phyloP scores from a whole-genome alignment of 2,329 filamentous ascomycete species.

The Nakataea oryzae region DNA sequence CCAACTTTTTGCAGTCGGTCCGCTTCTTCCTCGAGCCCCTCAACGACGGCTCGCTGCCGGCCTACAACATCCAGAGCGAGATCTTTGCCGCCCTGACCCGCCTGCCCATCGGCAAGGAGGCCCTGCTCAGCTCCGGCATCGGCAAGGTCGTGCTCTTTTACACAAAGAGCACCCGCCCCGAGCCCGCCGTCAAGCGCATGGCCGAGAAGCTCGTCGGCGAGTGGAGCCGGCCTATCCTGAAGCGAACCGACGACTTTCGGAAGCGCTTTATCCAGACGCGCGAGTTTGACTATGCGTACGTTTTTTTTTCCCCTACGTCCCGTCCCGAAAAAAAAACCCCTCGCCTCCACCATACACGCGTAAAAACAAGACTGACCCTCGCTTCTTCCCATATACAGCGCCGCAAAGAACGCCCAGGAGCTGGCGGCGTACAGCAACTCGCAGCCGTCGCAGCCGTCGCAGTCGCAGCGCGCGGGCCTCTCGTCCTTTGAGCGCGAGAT shows the following conservation, averaged over 20 bases:
- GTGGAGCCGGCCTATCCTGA: slow-evolving; percentile 91
- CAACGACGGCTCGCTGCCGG: slow-evolving; percentile 85
- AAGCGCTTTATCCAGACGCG: slow-evolving; percentile 61
- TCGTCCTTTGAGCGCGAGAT: slow-evolving; percentile 38
- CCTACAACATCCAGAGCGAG: slow-evolving; percentile 95
- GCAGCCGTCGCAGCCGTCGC: slow-evolving; percentile 26
- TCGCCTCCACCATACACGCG: neutral
- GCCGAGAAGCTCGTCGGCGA: slow-evolving; percentile 88
- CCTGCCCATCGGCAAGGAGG: slow-evolving; percentile 84
- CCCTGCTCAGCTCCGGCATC: slow-evolving; percentile 80
- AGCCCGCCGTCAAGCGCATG: slow-evolving; percentile 82
- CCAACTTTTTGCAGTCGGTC: slow-evolving; percentile 87
- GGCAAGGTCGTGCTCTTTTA: slow-evolving; percentile 97
- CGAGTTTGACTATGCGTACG: slow-evolving; percentile 54
- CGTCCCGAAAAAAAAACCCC: no score
- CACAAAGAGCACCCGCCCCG: slow-evolving; percentile 85
- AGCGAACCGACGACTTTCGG: slow-evolving; percentile 89
- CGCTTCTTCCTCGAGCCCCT: slow-evolving; percentile 96
- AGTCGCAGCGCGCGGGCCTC: slow-evolving; percentile 13
- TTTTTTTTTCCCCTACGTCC: slow-evolving; percentile 11
- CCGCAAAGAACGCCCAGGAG: slow-evolving; percentile 41
- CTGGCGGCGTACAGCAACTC: slow-evolving; percentile 23
- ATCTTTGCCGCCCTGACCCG: slow-evolving; percentile 72
- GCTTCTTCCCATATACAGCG: slow-evolving; percentile 24
- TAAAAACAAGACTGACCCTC: neutral